These are phyloP conservation scores for Dichomitus squalens DNA, from an alignment of 1,284 basidiomycete genomes.

Conservation along the genomic window DNA sequence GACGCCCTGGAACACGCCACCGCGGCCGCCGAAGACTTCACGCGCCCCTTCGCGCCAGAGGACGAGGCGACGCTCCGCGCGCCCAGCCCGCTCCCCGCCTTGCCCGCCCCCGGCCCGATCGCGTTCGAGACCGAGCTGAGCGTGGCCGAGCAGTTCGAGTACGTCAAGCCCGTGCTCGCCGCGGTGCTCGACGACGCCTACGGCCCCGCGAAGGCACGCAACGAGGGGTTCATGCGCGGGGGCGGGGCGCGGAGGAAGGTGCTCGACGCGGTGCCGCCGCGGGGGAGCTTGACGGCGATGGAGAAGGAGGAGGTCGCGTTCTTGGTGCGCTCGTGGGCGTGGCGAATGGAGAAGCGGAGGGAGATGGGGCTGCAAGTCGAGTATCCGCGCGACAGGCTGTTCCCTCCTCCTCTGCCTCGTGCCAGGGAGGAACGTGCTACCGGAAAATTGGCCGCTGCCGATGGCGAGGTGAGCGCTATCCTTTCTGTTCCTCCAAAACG, in stretches of 20 bases:
- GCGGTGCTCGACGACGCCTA: conserved; percentile 60
- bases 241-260: conserved; percentile 49
- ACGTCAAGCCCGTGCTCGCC: conserved; percentile 61
- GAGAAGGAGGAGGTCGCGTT: conserved; percentile 52
- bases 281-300: conserved; percentile 54
- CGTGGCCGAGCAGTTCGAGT: conserved; percentile 61
- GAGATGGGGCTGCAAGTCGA: conserved; percentile 24
- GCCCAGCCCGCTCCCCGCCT: conserved; percentile 41
- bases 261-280: conserved; percentile 46
- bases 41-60: conserved; percentile 14
- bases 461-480: background rate
- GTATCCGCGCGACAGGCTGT: conserved; percentile 13
- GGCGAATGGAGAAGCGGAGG: conserved; percentile 38
- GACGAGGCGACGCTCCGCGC: conserved; percentile 24
- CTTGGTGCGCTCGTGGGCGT: conserved; percentile 55
- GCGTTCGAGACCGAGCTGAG: conserved; percentile 47
- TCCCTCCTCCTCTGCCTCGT: background rate
- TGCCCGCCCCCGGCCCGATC: conserved; percentile 36
- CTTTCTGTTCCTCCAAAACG: background rate
- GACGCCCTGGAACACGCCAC: conserved; percentile 32
- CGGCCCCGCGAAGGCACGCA: conserved; percentile 48
- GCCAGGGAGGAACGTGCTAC: too few relatives aligned
- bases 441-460: too few relatives aligned
- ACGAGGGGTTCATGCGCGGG: conserved; percentile 60
- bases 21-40: conserved; percentile 21